Percentiles rank a stretch among this genome's conserved stretches.
Conservation (phyloP, 352 stramenopile genomes). For the Phytophthora hibernalis region DNA sequence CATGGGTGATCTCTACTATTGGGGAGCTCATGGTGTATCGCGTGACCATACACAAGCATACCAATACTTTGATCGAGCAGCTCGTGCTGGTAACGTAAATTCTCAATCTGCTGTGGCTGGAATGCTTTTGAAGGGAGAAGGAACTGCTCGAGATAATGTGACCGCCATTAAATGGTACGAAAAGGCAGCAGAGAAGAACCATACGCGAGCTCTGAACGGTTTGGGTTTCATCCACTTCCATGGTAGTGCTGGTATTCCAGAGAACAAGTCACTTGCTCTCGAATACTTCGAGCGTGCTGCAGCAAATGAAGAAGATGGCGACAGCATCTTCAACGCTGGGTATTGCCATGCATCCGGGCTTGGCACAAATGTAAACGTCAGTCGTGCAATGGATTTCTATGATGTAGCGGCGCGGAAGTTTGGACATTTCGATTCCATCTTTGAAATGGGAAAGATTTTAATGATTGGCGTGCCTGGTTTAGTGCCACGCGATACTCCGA, state of each 20-base stretch:
- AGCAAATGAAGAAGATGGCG: slow-evolving; percentile 75
- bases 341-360: slow-evolving; percentile 80
- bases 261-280: slow-evolving; percentile 85
- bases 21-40: slow-evolving; percentile 74
- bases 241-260: slow-evolving; percentile 59
- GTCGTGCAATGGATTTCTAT: slow-evolving; percentile 69
- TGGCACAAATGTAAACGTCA: slow-evolving; percentile 63
- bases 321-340: slow-evolving; percentile 92
- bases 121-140: slow-evolving; percentile 92
- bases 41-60: slow-evolving; percentile 79
- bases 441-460: slow-evolving; percentile 73
- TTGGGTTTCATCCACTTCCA: slow-evolving; percentile 92
- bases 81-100: slow-evolving; percentile 56
- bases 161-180: slow-evolving; percentile 84
- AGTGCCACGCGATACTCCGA: slow-evolving; percentile 29
- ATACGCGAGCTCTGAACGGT: slow-evolving; percentile 88
- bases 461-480: slow-evolving; percentile 42
- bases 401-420: slow-evolving; percentile 68
- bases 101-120: slow-evolving; percentile 76
- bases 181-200: slow-evolving; percentile 66
- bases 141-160: slow-evolving; percentile 67
- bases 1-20: slow-evolving; percentile 93
- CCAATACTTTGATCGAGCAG: slow-evolving; percentile 80
- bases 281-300: slow-evolving; percentile 87
- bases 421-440: slow-evolving; percentile 87